Base-by-base conservation (phyloP, 1,139 yeast genomes). In the Scheffersomyces segobiensis region DNA sequence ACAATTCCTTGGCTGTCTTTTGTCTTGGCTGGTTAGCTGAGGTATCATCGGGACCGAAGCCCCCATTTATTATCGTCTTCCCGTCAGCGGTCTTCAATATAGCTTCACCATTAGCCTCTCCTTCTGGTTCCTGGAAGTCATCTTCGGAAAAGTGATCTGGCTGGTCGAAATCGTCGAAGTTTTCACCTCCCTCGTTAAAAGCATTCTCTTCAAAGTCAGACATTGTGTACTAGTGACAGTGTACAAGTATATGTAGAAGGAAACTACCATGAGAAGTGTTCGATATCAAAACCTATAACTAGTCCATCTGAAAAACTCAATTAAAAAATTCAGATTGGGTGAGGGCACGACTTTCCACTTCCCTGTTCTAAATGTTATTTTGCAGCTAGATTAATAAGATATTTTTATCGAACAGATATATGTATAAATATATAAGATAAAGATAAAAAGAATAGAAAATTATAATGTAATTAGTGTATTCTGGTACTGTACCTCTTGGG, bases 161-260 rank as follows among this genome's bases (percentile, higher is more conserved):
- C 60, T 86, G 91, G 61, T 89, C 96, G 71, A 89, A 90, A 68
- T 91, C 95, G 62, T 89, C 97, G 68, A 77, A 89, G 75, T 90
- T 84, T 72, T 90, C 95, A 64, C 86, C 88, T 61, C 87, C 93
- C 61, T 91, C 96, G 78, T 88, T 88, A 75, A 87, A 90, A 53
- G 89, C 79, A 69, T 74, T 72, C 53, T 81, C 85, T 70, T 83
- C 86, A 58, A 72, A 68, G 71, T 82, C 86, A 49, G 85, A 81
- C 85, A 81, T 82, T 63, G 56, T 59, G 51, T 58, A 32, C 12
- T 32, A 10, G 42, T 32, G n/a, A n/a, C n/a, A 32, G 14, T 32
- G 7, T 32, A 10, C 17, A 32, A 32, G 42, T 32, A 32, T 32
- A 32, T 32, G 42, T 32, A 10, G 42, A 12, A 32, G 42, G 12